phyloP scores from a whole-genome alignment of 1,139 yeast species.

The Blastobotrys proliferans region DNA sequence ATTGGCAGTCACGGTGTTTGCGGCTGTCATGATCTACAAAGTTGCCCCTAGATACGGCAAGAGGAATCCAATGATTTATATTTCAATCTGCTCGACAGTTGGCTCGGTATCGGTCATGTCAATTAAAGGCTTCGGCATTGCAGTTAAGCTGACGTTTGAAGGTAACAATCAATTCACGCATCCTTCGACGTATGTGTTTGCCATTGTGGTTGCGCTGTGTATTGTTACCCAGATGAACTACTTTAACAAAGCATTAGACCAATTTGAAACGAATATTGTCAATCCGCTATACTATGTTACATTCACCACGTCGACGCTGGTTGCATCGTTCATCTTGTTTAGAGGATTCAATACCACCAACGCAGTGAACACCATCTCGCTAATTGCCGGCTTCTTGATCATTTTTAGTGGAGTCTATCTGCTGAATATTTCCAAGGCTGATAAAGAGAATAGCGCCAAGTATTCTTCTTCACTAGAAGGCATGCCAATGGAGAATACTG shows the following conservation, averaged over 20 bases:
- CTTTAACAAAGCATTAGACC: slow-evolving; percentile 89
- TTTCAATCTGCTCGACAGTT: slow-evolving; percentile 84
- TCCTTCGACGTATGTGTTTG: slow-evolving; percentile 76
- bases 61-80: slow-evolving; percentile 82
- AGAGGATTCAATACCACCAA: slow-evolving; percentile 84
- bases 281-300: slow-evolving; percentile 90
- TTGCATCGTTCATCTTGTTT: slow-evolving; percentile 82
- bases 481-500: slow-evolving; percentile 82
- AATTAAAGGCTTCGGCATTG: slow-evolving; percentile 91
- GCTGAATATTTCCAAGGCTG: slow-evolving; percentile 64
- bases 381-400: slow-evolving; percentile 79
- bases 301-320: slow-evolving; percentile 81
- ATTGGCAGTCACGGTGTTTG: slow-evolving; percentile 56
- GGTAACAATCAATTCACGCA: slow-evolving; percentile 93
- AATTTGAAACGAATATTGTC: slow-evolving; percentile 87
- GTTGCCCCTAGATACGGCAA: slow-evolving; percentile 80
- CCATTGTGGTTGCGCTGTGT: slow-evolving; percentile 73
- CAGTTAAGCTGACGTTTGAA: slow-evolving; percentile 73
- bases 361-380: slow-evolving; percentile 76
- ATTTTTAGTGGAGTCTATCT: slow-evolving; percentile 86
- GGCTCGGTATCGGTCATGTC: slow-evolving; percentile 92
- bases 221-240: slow-evolving; percentile 90
- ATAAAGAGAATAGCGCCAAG: slow-evolving; percentile 40
- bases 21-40: slow-evolving; percentile 74
- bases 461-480: slow-evolving; percentile 45